phyloP scores from a whole-genome alignment of 139 green algal genomes.

The Micromonas pusilla region DNA sequence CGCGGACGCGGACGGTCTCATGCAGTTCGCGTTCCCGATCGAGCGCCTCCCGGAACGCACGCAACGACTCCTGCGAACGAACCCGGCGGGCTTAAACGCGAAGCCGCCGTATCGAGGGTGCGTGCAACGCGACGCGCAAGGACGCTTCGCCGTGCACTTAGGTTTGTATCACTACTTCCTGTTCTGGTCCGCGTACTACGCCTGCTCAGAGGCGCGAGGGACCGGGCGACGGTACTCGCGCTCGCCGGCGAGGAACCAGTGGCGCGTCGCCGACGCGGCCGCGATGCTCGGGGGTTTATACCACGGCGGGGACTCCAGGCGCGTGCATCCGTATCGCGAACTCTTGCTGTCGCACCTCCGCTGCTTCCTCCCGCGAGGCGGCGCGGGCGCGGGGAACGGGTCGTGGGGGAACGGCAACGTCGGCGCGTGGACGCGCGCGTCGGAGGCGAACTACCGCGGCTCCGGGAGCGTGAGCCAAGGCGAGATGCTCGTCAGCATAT shows the following conservation, averaged over 20 bases:
- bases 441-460: too few relatives aligned
- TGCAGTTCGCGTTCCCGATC: constrained; percentile 24
- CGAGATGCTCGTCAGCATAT: constrained; percentile 11
- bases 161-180: constrained; percentile 21
- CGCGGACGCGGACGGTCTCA: constrained; percentile 10
- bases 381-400: not conserved
- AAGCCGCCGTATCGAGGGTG: not conserved
- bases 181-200: constrained; percentile 18
- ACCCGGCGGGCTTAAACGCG: not conserved
- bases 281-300: too few relatives aligned
- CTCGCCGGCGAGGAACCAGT: too few relatives aligned
- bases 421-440: too few relatives aligned
- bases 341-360: constrained; percentile 9
- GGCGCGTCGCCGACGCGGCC: too few relatives aligned
- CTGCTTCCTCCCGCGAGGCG: constrained; percentile 10
- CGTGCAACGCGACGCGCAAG: not conserved
- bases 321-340: constrained; percentile 12
- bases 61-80: constrained; percentile 6
- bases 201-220: too few relatives aligned
- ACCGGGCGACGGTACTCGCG: too few relatives aligned
- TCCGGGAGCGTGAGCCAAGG: not conserved
- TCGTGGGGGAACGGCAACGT: not conserved
- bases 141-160: constrained; percentile 8
- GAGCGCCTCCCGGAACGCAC: constrained; percentile 1
- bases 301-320: not conserved